Percentiles rank a stretch among this genome's conserved stretches.
phyloP scores from a whole-genome alignment of 2,329 filamentous ascomycete species.

The Cladosporium sp. region DNA sequence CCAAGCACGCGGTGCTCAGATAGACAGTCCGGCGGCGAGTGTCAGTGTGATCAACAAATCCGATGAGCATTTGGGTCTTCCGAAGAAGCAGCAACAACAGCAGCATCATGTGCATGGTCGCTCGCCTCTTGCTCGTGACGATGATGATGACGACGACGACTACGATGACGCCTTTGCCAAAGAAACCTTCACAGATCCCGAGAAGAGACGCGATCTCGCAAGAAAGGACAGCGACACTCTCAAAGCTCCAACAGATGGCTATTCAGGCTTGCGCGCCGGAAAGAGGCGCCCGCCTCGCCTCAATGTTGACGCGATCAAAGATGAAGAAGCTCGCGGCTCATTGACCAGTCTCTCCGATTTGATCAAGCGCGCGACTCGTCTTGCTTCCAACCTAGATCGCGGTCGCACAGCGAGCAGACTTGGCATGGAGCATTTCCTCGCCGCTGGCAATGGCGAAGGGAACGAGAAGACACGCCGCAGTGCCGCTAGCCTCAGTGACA shows the following conservation, averaged over 20 bases:
- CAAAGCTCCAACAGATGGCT: constrained; percentile 26
- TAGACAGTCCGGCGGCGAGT: constrained; percentile 2
- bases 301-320: constrained; percentile 76
- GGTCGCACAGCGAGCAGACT: constrained; percentile 64
- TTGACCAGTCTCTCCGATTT: constrained; percentile 89
- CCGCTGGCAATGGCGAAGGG: constrained; percentile 29
- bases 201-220: constrained; percentile 32
- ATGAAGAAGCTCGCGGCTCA: constrained; percentile 80
- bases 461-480: constrained; percentile 33
- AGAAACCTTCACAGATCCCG: constrained; percentile 26
- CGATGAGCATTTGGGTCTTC: constrained; percentile 20
- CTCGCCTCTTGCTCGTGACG: constrained; percentile 22
- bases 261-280: constrained; percentile 39
- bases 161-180: constrained; percentile 19
- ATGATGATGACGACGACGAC: background rate
- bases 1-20: constrained; percentile 11
- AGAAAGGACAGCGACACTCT: constrained; percentile 29
- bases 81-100: constrained; percentile 10
- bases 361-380: constrained; percentile 78
- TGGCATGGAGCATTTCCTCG: constrained; percentile 46
- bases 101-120: constrained; percentile 15
- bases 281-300: constrained; percentile 62
- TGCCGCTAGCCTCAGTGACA: constrained; percentile 58
- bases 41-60: constrained; percentile 12
- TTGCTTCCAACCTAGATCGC: constrained; percentile 83